Conservation (phyloP, 768 basidiomycete species). For the Boletus subparvulus region DNA sequence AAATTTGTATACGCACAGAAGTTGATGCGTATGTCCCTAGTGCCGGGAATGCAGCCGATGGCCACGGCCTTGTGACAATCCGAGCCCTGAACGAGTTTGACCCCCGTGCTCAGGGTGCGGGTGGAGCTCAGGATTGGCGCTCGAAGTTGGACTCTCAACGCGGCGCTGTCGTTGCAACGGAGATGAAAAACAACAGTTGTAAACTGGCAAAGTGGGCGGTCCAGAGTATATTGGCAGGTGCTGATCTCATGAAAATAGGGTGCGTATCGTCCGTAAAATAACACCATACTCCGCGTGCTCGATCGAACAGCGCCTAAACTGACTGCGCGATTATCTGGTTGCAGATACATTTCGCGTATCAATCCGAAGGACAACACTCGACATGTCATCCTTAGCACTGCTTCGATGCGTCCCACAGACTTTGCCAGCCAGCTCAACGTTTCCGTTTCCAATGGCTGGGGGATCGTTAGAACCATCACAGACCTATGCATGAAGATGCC, state of each 20-base stretch:
- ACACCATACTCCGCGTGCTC: not conserved
- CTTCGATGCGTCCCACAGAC: conserved; percentile 91
- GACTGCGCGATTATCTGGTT: conserved; percentile 12
- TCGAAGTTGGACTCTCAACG: conserved; percentile 95
- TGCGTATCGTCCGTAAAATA: conserved; percentile 39
- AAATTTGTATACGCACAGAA: conserved; percentile 92
- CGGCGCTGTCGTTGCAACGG: conserved; percentile 96
- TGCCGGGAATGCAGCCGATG: conserved; percentile 60
- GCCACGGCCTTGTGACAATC: conserved; percentile 83
- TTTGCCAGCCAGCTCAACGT: conserved; percentile 96
- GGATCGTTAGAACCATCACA: conserved; percentile 92
- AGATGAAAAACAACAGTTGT: conserved; percentile 99
- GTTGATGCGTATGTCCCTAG: conserved; percentile 83
- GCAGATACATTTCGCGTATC: conserved; percentile 90
- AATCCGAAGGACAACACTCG: conserved; percentile 93
- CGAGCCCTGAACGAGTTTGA: conserved; percentile 98
- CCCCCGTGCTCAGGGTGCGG: conserved; percentile 82
- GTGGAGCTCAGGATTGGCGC: conserved; percentile 98
- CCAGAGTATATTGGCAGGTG: conserved; percentile 91
- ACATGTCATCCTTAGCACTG: conserved; percentile 93
- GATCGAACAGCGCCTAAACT: conserved; percentile 1
- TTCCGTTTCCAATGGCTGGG: conserved; percentile 95
- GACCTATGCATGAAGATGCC: conserved; percentile 96
- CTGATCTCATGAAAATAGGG: conserved; percentile 97
- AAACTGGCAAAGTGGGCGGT: conserved; percentile 98